Evolutionary conservation across 805 yeast genomes (phyloP), one percentile per base, ranked within the genome.

Genomic region (Yarrowia alimentaria): DNA sequence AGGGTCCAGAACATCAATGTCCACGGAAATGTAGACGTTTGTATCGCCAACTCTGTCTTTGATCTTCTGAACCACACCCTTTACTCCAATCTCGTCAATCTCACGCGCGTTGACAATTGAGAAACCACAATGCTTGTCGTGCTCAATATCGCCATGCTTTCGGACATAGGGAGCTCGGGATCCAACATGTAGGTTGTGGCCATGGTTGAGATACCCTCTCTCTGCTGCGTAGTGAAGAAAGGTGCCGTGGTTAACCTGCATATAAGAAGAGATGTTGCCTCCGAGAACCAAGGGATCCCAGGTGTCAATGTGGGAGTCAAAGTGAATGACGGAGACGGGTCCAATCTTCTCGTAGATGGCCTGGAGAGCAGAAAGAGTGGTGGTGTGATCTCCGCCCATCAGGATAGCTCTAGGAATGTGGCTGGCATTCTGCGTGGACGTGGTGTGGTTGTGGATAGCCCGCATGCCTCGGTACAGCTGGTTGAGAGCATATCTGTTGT

Each of bases 1-100:
- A 33, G 98, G 98, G 67, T 91, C 99, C 51, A 93, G 82, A 29
- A 97, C 97, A 68, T 91, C 99, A 34, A 91, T 97, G 64, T 91
- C 99, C 65, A 90, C 91, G 17, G 95, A 83, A 57, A 93, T 69
- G 71, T 91, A 96, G 56, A 93, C 76, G 42, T 98, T 97, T 11
- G 76, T 68, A 48, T 76, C 71, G 16, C 80, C 76, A 49, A 78
- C 75, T n/a, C 95, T 95, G 67, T 85, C 85, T 61, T 75, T 65
- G 43, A 83, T 78, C 40, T 66, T 68, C 16, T 71, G 57, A n/a
- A 79, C 70, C 8, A 83, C 80, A 3, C 81, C 80, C 6, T 64
- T 64, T 1, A 75, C 72, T 3, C 89, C 90, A 38, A 79, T 68
- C 5, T 73, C 58, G 79, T 86, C 80, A 26, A 84, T 75, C 49